Percentiles rank a stretch among this genome's conserved stretches.
Evolutionary conservation across 495 filamentous ascomycete genomes (phyloP).

Genomic region (Neurospora sublineolata): DNA sequence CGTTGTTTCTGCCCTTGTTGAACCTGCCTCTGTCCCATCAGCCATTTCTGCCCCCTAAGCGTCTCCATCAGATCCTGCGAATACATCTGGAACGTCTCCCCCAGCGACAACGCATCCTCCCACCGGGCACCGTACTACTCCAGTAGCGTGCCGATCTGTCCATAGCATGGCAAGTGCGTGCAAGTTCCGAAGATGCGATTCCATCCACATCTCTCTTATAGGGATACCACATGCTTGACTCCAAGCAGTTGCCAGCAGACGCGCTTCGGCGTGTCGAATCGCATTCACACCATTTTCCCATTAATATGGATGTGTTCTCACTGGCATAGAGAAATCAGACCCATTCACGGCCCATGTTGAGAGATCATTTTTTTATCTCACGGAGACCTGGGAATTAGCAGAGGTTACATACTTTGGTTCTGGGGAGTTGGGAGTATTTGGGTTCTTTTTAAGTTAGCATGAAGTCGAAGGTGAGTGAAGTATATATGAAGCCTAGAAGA

Average conservation of each 20-base stretch:
- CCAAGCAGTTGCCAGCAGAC: conserved; percentile 17
- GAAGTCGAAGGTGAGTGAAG: background rate
- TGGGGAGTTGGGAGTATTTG: background rate
- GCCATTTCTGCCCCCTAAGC: conserved; percentile 16
- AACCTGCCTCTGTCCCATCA: conserved; percentile 3
- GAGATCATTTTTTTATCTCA: conserved; percentile 21
- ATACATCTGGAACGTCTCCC: conserved; percentile 31
- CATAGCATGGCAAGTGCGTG: background rate
- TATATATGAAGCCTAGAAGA: background rate
- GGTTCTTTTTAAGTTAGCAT: background rate
- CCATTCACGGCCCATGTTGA: conserved; percentile 27
- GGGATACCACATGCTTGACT: background rate
- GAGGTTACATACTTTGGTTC: conserved; percentile 21
- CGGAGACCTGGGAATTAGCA: conserved; percentile 27
- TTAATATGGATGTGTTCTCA: conserved; percentile 25
- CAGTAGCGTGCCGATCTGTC: conserved; percentile 32
- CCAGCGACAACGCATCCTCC: conserved; percentile 33
- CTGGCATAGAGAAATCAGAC: conserved; percentile 26
- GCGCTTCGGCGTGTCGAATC: conserved; percentile 20
- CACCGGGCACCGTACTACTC: conserved; percentile 39
- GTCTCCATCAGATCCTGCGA: conserved; percentile 24
- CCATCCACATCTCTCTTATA: background rate
- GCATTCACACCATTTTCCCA: conserved; percentile 18
- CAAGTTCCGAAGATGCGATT: background rate
- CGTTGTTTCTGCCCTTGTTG: background rate